These are phyloP conservation scores for Rhododendron molle DNA, from an alignment of 148 eudicot genomes.

Conservation along the genomic window DNA sequence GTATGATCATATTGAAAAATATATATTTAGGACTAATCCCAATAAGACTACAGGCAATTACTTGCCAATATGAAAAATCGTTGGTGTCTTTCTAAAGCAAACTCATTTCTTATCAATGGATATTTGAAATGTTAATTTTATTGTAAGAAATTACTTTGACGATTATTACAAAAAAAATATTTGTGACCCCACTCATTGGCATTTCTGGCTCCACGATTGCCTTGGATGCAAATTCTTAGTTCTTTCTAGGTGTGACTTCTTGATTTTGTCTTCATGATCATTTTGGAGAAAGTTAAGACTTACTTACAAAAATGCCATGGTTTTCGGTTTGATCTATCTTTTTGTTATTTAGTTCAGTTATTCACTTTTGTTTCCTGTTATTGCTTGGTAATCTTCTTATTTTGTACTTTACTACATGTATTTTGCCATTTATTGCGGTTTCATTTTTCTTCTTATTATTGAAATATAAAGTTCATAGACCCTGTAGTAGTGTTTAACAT, in stretches of 20 bases:
- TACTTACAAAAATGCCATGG: background rate
- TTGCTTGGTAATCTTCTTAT: background rate
- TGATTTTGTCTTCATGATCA: background rate
- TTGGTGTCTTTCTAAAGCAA: background rate
- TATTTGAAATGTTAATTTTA: background rate
- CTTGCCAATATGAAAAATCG: background rate
- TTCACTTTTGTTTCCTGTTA: background rate
- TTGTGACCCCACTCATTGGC: background rate
- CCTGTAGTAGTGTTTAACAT: background rate
- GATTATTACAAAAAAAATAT: too few species aligned
- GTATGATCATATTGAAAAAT: background rate
- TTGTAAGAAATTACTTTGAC: background rate
- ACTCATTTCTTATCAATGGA: background rate
- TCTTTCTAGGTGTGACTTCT: background rate
- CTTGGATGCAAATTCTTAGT: background rate
- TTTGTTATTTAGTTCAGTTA: background rate
- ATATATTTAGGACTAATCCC: background rate
- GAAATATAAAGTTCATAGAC: background rate
- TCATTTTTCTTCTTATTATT: background rate
- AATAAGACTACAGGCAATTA: too few species aligned
- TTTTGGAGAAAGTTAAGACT: background rate
- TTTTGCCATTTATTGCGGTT: conserved; percentile 4
- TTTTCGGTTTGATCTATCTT: background rate
- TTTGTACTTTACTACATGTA: background rate
- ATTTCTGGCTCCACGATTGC: background rate